Conservation (phyloP, 2,329 filamentous ascomycete genomes). For the Claviceps sorghi region DNA sequence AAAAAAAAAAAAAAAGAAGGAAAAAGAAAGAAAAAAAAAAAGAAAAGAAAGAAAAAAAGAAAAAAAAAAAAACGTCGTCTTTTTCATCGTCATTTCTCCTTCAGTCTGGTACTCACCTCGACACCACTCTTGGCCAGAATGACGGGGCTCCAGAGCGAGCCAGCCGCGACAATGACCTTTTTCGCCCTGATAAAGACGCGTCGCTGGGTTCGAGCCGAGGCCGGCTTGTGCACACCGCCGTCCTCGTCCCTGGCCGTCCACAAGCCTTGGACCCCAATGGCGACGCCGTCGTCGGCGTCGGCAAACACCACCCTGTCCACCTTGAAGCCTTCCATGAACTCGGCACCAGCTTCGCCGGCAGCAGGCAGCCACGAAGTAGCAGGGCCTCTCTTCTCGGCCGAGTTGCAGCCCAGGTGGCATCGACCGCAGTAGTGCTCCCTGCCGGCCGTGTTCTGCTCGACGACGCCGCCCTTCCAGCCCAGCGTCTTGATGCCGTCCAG, state of each 20-base stretch:
- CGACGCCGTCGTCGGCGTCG: constrained; percentile 33
- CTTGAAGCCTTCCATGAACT: constrained; percentile 71
- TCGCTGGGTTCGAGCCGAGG: constrained; percentile 34
- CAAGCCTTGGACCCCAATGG: constrained; percentile 55
- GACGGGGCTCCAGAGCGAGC: constrained; percentile 62
- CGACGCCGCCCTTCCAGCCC: constrained; percentile 52
- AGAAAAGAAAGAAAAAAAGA: too few relatives aligned
- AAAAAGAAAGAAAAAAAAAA: too few relatives aligned
- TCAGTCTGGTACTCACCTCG: constrained; percentile 28
- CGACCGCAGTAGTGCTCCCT: constrained; percentile 59
- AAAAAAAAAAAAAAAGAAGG: too few relatives aligned
- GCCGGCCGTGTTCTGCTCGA: constrained; percentile 68
- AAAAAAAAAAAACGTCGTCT: not conserved
- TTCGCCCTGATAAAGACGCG: constrained; percentile 62
- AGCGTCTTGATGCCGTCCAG: constrained; percentile 61
- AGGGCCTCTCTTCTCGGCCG: constrained; percentile 65
- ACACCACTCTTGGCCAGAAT: constrained; percentile 66
- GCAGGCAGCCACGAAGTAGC: constrained; percentile 64
- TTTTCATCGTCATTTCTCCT: too few relatives aligned
- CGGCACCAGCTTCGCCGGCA: constrained; percentile 60
- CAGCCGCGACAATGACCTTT: constrained; percentile 64
- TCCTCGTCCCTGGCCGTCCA: constrained; percentile 60
- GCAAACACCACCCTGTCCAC: constrained; percentile 59
- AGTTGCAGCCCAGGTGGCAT: constrained; percentile 46
- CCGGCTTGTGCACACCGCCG: constrained; percentile 39